Base-by-base conservation (phyloP, 163 green algal species). In the Dunaliella salina region DNA sequence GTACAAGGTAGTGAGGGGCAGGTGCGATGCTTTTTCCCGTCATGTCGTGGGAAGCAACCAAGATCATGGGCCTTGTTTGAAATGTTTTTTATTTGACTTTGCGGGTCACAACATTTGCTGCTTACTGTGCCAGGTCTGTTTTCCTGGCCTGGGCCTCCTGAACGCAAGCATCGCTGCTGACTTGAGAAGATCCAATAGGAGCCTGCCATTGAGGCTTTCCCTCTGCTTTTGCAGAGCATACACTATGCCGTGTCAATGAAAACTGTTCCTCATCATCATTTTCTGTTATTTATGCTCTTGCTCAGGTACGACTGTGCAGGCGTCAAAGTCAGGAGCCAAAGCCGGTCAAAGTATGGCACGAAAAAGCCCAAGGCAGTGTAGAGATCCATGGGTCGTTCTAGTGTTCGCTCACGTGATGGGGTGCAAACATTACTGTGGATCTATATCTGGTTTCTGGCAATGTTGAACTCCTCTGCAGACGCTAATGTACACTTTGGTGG, bases 311-410 rank as follows among this genome's bases (percentile, higher is more conserved):
- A 98, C 90, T 90, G 91, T 82, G 85, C 91, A 46, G 92, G 92
- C 17, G 94, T 98, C 50, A 93, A 94, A 88, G 90, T 94, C 84
- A 89, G 95, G 63, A 91, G 88, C 83, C 90, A 93, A 87, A 85
- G 85, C 17, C 89, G 95, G 84, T 96, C 93, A 59, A 96, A 96
- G 91, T 98, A 98, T 89, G 94, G 95, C 67, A 89, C 89, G 22
- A 94, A 94, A 87, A 82, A 63, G 78, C 86, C 91, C 8, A 94
- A 94, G 91, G 33, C 29, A 34, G 75, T 40, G 15, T 81, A 40
- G 63, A 12, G 24, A 75, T 50, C 40, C 40, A 50, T 50, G 40
- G 40, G 8, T 50, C 8, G 40, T 50, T 50, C 40, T n/a, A n/a
- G n/a, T n/a, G n/a, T n/a, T n/a, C n/a, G n/a, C 40, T 50, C 40